Evolutionary conservation across 2,329 filamentous ascomycete genomes (phyloP), one percentile per base, ranked within the genome.

Genomic region (Escovopsis sp.): DNA sequence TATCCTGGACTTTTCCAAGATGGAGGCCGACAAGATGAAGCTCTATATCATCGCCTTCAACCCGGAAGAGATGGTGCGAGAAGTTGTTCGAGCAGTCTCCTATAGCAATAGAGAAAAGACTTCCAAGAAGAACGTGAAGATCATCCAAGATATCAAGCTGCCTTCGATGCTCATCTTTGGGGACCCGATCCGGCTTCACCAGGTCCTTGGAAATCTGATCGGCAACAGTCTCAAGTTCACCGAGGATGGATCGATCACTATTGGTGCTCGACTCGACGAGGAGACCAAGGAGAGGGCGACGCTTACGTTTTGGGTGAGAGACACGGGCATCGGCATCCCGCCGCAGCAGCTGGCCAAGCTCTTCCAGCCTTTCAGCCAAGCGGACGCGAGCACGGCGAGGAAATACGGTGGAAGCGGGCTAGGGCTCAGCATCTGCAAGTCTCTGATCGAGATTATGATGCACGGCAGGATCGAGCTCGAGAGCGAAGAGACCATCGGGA

Each of bases 211-310:
- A 45, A 94, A 94, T 49, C 68, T 94, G 18, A 80, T 94, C 30
- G 82, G 81, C 42, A 94, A 94, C 61, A 88, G 82, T 50, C 79
- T 94, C 56, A 94, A 94, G 52, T 94, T 94, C 52, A 94, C 87
- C 0, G 81, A 87, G 38, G 71, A 79, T 39, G 87, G 87, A 1
- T 82, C 79, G 0, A 82, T 94, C 39, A 92, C 83, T 0, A 84
- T 94, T 35, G 76, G 76, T 32, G 83, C 85, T 4, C 70, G 70
- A 17, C 70, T 86, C 15, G 76, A 85, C 31, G 64, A 66, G 7
- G 82, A 94, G 50, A 77, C 75, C 9, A 65, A 70, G 12, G 73
- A 82, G 27, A 70, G 69, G 39, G 76, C 85, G 6, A 77, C 76
- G 18, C 65, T 94, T 37, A 86, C 79, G 2, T 90, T 88, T 52